Evolutionary conservation across 768 basidiomycete genomes (phyloP).

Genomic region (Auricularia sp.): DNA sequence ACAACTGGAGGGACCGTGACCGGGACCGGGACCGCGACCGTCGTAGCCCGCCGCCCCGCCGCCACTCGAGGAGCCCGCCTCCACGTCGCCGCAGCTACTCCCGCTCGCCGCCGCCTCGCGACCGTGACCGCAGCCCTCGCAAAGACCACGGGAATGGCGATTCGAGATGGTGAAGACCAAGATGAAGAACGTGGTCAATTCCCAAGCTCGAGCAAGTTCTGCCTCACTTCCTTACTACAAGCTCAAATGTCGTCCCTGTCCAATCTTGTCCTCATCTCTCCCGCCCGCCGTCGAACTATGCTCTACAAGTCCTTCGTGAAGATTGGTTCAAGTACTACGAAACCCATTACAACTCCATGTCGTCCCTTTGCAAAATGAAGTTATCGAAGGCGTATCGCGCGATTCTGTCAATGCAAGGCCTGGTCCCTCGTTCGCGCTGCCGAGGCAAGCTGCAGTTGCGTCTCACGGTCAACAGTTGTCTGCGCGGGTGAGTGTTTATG

Average conservation of each 20-base stretch:
- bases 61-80: not conserved
- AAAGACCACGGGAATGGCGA: constrained; percentile 3
- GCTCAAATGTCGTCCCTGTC: too few species aligned
- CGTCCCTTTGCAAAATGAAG: too few species aligned
- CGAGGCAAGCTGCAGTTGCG: not conserved
- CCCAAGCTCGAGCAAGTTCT: not conserved
- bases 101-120: not conserved
- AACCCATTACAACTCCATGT: too few species aligned
- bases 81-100: not conserved
- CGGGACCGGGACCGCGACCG: constrained; percentile 9
- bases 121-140: constrained; percentile 8
- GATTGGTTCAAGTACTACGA: too few species aligned
- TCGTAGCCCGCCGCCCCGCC: constrained; percentile 5
- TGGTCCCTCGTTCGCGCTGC: too few species aligned
- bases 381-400: too few species aligned
- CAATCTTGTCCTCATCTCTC: too few species aligned
- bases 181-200: not conserved
- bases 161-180: not conserved
- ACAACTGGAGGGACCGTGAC: constrained; percentile 22
- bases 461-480: not conserved
- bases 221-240: too few species aligned
- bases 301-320: too few species aligned
- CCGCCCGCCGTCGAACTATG: too few species aligned
- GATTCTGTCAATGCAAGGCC: too few species aligned
- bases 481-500: not conserved